Percentiles rank a stretch among this genome's conserved stretches.
Evolutionary conservation across 768 basidiomycete species (phyloP).

Genomic region (Russula vinacea): DNA sequence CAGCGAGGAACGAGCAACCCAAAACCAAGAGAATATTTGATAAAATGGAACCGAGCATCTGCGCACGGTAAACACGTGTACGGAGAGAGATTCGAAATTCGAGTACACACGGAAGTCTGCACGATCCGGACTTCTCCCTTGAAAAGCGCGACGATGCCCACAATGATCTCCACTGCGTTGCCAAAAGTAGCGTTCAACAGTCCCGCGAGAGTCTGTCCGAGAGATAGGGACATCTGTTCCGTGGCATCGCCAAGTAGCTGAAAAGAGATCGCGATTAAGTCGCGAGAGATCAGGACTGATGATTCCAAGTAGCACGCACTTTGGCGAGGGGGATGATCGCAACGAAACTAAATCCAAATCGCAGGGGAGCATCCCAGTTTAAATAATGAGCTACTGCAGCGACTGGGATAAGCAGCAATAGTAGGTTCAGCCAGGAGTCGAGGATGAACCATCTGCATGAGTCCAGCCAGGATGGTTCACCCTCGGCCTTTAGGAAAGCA

Average conservation of each 20-base stretch:
- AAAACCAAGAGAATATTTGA: constrained; percentile 89
- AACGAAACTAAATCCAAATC: constrained; percentile 71
- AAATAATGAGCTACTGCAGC: constrained; percentile 60
- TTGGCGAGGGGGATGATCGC: constrained; percentile 87
- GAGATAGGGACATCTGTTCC: constrained; percentile 69
- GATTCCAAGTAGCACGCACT: constrained; percentile 41
- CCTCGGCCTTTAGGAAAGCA: constrained; percentile 51
- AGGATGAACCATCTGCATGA: constrained; percentile 63
- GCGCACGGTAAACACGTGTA: constrained; percentile 13
- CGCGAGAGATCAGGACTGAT: not conserved
- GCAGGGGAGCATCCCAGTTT: constrained; percentile 75
- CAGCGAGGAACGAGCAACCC: constrained; percentile 86
- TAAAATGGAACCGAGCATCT: constrained; percentile 89
- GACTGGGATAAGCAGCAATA: constrained; percentile 79
- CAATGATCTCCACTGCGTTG: constrained; percentile 85
- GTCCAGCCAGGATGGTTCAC: constrained; percentile 56
- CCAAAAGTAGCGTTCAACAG: constrained; percentile 82
- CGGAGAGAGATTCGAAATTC: not conserved
- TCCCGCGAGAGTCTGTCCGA: constrained; percentile 84
- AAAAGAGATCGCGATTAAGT: not conserved
- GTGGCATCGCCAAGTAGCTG: constrained; percentile 79
- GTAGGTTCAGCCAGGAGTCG: constrained; percentile 66
- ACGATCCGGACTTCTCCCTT: constrained; percentile 82
- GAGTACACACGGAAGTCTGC: constrained; percentile 70
- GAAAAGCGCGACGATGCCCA: constrained; percentile 75